A percentile compares a stretch with the other conserved stretches of the same genome.
Conservation (phyloP, 495 filamentous ascomycete species). For the Lichenothelia convexa region DNA sequence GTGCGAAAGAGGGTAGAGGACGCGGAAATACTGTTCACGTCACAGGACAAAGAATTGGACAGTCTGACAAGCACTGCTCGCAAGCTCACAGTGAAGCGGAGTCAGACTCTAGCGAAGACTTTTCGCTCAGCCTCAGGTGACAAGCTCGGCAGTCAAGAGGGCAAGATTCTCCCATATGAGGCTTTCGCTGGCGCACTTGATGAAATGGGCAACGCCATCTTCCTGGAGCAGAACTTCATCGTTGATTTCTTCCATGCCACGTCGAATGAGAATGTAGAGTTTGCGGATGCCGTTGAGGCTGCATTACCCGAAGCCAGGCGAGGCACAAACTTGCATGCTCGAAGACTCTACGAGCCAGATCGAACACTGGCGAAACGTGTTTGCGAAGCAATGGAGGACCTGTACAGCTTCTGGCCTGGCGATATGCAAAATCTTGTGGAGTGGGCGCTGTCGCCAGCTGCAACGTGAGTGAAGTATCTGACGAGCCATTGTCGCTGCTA, state of each 20-base stretch:
- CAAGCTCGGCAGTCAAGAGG: constrained; percentile 23
- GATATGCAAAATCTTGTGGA: constrained; percentile 68
- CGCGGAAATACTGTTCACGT: constrained; percentile 68
- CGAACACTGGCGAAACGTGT: constrained; percentile 63
- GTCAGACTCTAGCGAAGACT: constrained; percentile 59
- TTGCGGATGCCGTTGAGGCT: constrained; percentile 54
- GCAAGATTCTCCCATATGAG: constrained; percentile 42
- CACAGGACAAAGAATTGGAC: constrained; percentile 66
- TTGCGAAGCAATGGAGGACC: constrained; percentile 64
- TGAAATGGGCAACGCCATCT: constrained; percentile 60
- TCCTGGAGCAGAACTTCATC: constrained; percentile 86
- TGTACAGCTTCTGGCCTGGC: constrained; percentile 63
- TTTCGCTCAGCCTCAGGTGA: constrained; percentile 52
- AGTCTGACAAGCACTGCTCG: constrained; percentile 58
- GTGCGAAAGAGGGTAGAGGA: constrained; percentile 73
- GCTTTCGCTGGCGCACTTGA: constrained; percentile 64
- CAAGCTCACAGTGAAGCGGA: constrained; percentile 82
- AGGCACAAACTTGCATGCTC: constrained; percentile 48
- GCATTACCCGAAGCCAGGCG: constrained; percentile 46
- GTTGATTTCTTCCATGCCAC: constrained; percentile 84
- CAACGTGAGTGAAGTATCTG: constrained; percentile 41
- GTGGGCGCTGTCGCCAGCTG: constrained; percentile 64
- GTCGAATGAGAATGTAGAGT: constrained; percentile 58
- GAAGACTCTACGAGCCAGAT: constrained; percentile 66
- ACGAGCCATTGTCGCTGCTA: background rate